These are phyloP conservation scores for Colletotrichum karsti DNA, from an alignment of 2,329 filamentous ascomycete species.

Conservation along the genomic window DNA sequence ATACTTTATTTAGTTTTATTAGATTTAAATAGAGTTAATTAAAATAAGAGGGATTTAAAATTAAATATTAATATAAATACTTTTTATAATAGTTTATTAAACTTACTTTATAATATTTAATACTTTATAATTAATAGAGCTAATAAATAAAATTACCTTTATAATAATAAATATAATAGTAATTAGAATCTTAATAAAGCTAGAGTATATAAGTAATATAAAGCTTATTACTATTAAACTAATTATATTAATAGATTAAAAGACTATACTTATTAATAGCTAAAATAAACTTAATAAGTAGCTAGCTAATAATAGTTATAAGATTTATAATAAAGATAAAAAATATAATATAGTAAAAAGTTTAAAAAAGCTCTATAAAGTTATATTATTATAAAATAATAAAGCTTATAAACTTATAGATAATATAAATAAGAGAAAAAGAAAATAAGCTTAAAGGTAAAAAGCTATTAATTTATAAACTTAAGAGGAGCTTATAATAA, in stretches of 20 bases:
- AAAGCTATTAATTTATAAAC: neutral
- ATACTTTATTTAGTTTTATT: neutral
- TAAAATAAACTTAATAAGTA: no score
- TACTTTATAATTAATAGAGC: no score
- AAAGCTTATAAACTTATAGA: neutral
- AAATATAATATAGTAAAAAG: neutral
- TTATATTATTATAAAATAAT: neutral
- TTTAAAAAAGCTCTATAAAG: neutral
- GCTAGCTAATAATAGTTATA: neutral
- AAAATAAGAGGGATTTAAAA: neutral
- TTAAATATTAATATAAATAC: neutral
- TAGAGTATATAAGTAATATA: no score
- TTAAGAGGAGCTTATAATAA: no score
- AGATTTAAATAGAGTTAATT: neutral
- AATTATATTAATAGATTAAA: no score
- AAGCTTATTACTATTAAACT: no score
- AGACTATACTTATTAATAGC: no score
- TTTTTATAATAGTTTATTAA: neutral
- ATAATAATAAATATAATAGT: no score
- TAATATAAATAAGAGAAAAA: neutral
- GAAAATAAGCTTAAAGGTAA: neutral
- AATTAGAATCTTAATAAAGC: no score
- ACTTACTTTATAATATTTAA: neutral
- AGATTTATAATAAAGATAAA: neutral
- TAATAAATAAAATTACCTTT: no score